Conservation (phyloP, 2,329 filamentous ascomycete species). For the Aspergillus sp. region DNA sequence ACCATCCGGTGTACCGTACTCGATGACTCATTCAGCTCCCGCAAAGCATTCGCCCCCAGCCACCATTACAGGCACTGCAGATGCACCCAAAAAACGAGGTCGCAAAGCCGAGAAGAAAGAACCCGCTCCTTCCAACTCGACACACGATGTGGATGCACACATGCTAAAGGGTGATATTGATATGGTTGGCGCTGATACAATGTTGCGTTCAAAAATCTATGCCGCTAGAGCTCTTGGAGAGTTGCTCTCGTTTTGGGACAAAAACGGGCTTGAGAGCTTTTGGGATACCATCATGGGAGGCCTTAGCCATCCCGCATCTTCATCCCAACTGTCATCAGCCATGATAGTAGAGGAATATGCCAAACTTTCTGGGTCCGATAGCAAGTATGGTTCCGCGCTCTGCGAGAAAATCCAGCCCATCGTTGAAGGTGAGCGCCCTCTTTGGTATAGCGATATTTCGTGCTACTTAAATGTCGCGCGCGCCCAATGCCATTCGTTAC, state of each 20-base stretch:
- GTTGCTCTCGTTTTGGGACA: conserved; percentile 75
- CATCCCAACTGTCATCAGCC: conserved; percentile 79
- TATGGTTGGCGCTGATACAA: conserved; percentile 81
- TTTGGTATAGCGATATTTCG: conserved; percentile 84
- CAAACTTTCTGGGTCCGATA: conserved; percentile 46
- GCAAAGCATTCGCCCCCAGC: conserved; percentile 42
- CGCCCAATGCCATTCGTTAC: conserved; percentile 84
- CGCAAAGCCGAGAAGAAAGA: conserved; percentile 84
- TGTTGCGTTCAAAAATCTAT: conserved; percentile 85
- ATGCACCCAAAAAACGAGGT: conserved; percentile 71
- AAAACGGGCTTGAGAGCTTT: conserved; percentile 50
- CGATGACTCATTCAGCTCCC: conserved; percentile 44
- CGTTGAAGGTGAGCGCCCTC: conserved; percentile 76
- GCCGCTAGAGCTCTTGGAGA: conserved; percentile 84
- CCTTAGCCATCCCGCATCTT: conserved; percentile 73
- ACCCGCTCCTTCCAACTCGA: conserved; percentile 61
- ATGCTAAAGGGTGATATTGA: conserved; percentile 98
- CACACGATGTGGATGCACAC: conserved; percentile 92
- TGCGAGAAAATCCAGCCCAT: conserved; percentile 67
- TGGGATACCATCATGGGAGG: conserved; percentile 67
- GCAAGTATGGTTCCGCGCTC: conserved; percentile 40
- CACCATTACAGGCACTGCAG: conserved; percentile 47
- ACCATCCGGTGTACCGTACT: conserved; percentile 84
- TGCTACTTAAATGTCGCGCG: conserved; percentile 86
- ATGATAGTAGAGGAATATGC: conserved; percentile 89